Evolutionary conservation across 2,329 filamentous ascomycete species (phyloP), one percentile per base, ranked within the genome.

Genomic region (Trichoderma semiorbis): DNA sequence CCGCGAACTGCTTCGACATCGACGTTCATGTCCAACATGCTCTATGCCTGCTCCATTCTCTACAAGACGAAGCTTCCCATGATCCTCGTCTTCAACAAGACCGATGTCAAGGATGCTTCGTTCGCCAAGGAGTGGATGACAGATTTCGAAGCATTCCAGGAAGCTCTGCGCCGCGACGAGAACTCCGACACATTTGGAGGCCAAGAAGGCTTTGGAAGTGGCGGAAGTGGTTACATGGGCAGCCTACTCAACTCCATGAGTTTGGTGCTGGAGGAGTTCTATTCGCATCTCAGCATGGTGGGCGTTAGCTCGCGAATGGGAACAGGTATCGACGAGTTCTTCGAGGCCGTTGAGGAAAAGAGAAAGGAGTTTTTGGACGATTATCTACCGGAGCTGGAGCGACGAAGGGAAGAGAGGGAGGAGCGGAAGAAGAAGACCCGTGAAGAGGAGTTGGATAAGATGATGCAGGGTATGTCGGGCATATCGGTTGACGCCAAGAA

Each of bases 71-170:
- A 97, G 80, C 86, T 99, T 0, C 96, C 96, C 28, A 99, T 99
- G 96, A 97, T 99, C 69, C 85, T 99, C 8, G 96, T 99, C 12
- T 98, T 99, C 87, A 99, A 99, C 86, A 99, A 99, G 85, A 98
- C 95, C 0, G 96, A 99, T 78, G 94, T 97, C 55, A 94, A 97
- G 80, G 92, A 97, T 78, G 93, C 94, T 0, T 88, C 89, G 30
- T 97, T 97, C 78, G 96, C 95, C 1, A 96, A 95, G 83, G 94
- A 98, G 79, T 99, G 97, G 96, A 99, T 99, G 96, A 97, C 95
- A 7, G 95, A 99, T 81, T 99, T 98, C 78, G 96, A 99, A 75
- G 90, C 93, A 1, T 99, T 99, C 83, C 96, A 98, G 80, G 89
- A 89, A 18, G 95, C 97, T 1, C 85, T 99, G 60, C 88, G 89